Evolutionary conservation across 2,329 filamentous ascomycete genomes (phyloP), one percentile per base, ranked within the genome.

Genomic region (Fusarium anguioides): DNA sequence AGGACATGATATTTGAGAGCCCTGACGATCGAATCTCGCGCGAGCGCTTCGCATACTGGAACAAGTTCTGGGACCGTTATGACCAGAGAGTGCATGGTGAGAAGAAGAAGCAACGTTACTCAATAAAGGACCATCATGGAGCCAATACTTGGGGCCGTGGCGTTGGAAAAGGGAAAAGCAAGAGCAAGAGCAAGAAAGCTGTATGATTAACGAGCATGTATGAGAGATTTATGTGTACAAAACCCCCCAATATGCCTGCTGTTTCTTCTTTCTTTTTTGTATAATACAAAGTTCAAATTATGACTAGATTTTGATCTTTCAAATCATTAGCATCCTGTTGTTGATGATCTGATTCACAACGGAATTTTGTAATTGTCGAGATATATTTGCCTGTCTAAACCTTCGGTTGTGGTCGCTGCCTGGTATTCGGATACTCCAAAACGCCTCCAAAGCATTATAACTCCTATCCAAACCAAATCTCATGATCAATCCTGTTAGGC

Each of bases 31-130:
- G 44, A 17, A 49, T 46, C 15, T 37, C 71, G 14, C 60, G 51
- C 4, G 60, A 74, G 44, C 62, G 63, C 14, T 60, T 58, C n/a
- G 41, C 39, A n/a, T 71, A 69, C 57, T 74, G 71, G 72, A 56
- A 70, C 14, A 18, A 62, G 39, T 69, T 74, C 41, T 74, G 72
- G 64, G 70, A 69, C 21, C 72, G 72, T 3, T 74, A 73, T 42
- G 72, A 74, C 35, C 72, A 74, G 44, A 48, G 29, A 4, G 39
- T 42, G 4, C 70, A 72, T 18, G 57, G 57, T 4, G 29, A 20
- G 24, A 42, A 29, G 40, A 33, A 37, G 14, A 51, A 23, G 8
- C 36, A 27, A 42, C 29, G 20, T 5, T 39, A 29, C 35, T 42
- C 52, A 15, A 12, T 15, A 3, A 21, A 18, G 2, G 11, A 37